These are phyloP conservation scores for Linnemannia hyalina DNA, from an alignment of 192 early-diverging fungal species.

Conservation along the genomic window DNA sequence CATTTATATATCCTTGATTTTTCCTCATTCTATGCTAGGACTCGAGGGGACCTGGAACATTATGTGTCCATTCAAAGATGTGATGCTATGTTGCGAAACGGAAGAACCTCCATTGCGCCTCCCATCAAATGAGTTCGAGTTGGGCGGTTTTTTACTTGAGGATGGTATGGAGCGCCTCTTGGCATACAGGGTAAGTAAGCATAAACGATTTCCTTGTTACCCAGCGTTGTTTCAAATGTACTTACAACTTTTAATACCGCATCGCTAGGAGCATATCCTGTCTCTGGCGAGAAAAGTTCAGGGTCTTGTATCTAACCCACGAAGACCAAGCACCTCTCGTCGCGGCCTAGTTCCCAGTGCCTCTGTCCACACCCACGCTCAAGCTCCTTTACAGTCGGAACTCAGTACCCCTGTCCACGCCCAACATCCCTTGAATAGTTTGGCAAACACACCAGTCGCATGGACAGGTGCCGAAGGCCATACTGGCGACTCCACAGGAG, in stretches of 20 bases:
- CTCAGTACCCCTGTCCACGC: neutral
- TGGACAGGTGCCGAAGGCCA: too few species aligned
- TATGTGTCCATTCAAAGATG: constrained; percentile 14
- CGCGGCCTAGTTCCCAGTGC: neutral
- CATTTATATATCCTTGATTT: too few species aligned
- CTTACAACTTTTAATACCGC: too few species aligned
- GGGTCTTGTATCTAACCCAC: constrained; percentile 19
- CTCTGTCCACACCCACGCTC: neutral
- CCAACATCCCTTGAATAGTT: neutral
- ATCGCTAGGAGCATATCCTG: constrained; percentile 18
- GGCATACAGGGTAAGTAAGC: constrained; percentile 17
- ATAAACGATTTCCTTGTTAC: constrained; percentile 1
- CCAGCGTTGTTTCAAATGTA: too few species aligned
- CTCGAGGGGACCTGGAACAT: constrained; percentile 22
- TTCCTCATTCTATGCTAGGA: constrained; percentile 5
- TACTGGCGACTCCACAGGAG: too few species aligned
- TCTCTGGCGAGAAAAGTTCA: constrained; percentile 24
- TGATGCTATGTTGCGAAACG: constrained; percentile 20
- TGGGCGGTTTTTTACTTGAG: constrained; percentile 21
- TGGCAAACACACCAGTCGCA: too few species aligned
- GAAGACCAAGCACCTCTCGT: constrained; percentile 22
- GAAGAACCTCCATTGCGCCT: constrained; percentile 3
- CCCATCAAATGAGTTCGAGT: constrained; percentile 15
- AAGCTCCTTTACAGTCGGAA: neutral
- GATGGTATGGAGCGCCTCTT: constrained; percentile 28